Conservation (phyloP, 345 rosid genomes). For the Boechera divaricarpa region DNA sequence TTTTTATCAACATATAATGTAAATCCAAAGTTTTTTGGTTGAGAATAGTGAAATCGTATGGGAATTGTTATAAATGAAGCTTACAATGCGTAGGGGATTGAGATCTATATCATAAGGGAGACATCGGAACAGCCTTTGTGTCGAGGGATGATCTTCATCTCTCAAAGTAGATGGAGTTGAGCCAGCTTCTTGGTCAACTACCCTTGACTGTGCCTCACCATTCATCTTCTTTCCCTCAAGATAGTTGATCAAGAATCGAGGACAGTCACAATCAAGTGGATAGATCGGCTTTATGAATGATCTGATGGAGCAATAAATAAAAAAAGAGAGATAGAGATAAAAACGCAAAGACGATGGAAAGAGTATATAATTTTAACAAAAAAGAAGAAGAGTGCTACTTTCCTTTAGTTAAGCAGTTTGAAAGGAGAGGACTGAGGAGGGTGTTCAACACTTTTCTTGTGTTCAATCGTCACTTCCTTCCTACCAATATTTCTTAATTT, state of each 20-base stretch:
- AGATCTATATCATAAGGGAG: slow-evolving; percentile 49
- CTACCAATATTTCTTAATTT: slow-evolving; percentile 30
- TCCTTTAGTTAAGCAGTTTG: slow-evolving; percentile 48
- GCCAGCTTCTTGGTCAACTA: slow-evolving; percentile 52
- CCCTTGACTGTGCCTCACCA: slow-evolving; percentile 44
- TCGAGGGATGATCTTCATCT: slow-evolving; percentile 34
- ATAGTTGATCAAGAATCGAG: slow-evolving; percentile 36
- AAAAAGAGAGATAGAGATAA: slow-evolving; percentile 9
- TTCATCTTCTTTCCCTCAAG: slow-evolving; percentile 42
- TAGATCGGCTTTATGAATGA: slow-evolving; percentile 23
- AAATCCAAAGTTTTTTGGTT: not conserved
- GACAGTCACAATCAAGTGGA: slow-evolving; percentile 4
- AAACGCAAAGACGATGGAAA: slow-evolving; percentile 56
- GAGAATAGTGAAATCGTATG: not conserved
- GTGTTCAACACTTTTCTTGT: slow-evolving; percentile 55
- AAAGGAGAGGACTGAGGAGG: slow-evolving; percentile 35
- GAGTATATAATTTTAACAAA: slow-evolving; percentile 14
- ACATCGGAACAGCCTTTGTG: slow-evolving; percentile 34
- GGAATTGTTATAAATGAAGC: slow-evolving; percentile 13
- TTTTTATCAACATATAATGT: not conserved
- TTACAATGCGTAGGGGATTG: slow-evolving; percentile 65
- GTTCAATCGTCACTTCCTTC: slow-evolving; percentile 32
- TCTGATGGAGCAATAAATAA: slow-evolving; percentile 7
- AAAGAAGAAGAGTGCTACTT: slow-evolving; percentile 14
- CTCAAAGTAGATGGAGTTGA: slow-evolving; percentile 42